Evolutionary conservation across 2,329 filamentous ascomycete species (phyloP).

Genomic region (Didymella lethalis): DNA sequence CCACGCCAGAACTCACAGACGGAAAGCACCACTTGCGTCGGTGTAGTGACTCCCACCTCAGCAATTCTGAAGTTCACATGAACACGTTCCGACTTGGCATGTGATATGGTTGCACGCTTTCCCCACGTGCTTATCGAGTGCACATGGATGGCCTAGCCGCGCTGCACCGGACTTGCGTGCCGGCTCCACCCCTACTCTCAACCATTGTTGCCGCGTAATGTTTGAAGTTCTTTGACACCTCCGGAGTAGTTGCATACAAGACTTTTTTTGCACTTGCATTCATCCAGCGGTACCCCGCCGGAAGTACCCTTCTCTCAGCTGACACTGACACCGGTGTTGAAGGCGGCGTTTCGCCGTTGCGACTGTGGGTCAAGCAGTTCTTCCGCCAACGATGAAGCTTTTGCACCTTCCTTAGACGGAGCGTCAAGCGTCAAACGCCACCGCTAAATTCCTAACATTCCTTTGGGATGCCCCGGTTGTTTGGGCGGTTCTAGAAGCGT

Average conservation of each 20-base stretch:
- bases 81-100: slow-evolving; percentile 39
- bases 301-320: slow-evolving; percentile 7
- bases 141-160: slow-evolving; percentile 15
- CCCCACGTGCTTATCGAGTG: slow-evolving; percentile 49
- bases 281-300: slow-evolving; percentile 14
- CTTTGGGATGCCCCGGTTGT: background rate
- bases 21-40: slow-evolving; percentile 28
- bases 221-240: background rate
- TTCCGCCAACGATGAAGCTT: slow-evolving; percentile 18
- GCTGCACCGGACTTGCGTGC: slow-evolving; percentile 3
- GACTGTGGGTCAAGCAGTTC: slow-evolving; percentile 2
- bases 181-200: slow-evolving; percentile 1
- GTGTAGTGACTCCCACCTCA: slow-evolving; percentile 30
- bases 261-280: background rate
- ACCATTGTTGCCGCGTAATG: background rate
- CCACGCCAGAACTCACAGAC: slow-evolving; percentile 14
- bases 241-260: background rate
- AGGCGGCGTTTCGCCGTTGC: slow-evolving; percentile 1
- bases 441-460: slow-evolving; percentile 2
- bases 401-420: slow-evolving; percentile 8
- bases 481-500: slow-evolving; percentile 18
- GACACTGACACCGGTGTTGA: background rate
- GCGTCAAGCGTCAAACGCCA: background rate
- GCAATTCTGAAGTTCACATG: slow-evolving; percentile 42
- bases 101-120: slow-evolving; percentile 29